Evolutionary conservation across 1,284 basidiomycete genomes (phyloP), one percentile per base, ranked within the genome.

Genomic region (Athelia sp.): DNA sequence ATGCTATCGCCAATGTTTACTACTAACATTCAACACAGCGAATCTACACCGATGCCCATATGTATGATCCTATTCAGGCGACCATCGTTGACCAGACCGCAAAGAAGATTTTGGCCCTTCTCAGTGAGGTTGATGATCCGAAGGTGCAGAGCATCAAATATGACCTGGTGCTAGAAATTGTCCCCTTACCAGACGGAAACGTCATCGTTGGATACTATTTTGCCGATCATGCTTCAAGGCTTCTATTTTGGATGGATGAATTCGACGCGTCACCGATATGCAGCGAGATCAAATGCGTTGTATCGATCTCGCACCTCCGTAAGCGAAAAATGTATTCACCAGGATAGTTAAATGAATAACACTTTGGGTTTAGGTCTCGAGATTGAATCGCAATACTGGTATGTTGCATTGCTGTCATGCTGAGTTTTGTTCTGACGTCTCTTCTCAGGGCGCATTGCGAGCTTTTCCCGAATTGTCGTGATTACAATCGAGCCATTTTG

Each of bases 191-290:
- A 18, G 23, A 8, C 17, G 19, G 17, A 22, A 26, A 4, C 8
- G 23, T 44, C n/a, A n/a, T n/a, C 10, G 18, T 9, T 44, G 43
- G 43, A n/a, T 44, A 44, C 22, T 44, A 44, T n/a, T 44, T 44
- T n/a, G 43, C 22, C 24, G 43, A 44, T n/a, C 43, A 44, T 26
- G 22, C n/a, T 6, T 6, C 21, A 15, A n/a, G 24, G 17, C 23
- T n/a, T 8, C 22, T 44, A 21, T 44, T 44, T 21, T 44, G 43
- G 43, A n/a, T 23, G 43, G 43, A 44, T n/a, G 10, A 44, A 22
- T 22, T 44, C 23, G 19, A 44, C 24, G 43, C 24, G 9, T 15
- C 9, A n/a, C 6, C 15, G 19, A 40, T n/a, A n/a, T 40, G 36
- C 36, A n/a, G n/a, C 32, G 36, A n/a, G n/a, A 40, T 40, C 15